Base-by-base conservation (phyloP, 179 eudicot genomes). In the Silene noctiflora region DNA sequence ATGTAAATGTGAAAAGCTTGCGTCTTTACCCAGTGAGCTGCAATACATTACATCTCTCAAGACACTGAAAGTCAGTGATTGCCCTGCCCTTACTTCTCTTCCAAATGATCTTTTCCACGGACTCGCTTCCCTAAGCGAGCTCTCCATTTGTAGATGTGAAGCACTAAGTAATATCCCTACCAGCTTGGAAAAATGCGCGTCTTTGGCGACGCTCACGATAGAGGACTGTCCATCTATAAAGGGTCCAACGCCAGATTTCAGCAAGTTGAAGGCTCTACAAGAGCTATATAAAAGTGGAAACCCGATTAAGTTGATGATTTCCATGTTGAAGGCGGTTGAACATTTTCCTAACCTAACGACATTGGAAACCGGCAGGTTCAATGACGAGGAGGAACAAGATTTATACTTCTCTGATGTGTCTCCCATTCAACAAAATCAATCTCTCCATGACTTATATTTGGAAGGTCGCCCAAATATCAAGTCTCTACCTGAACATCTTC, bases 21-120 rank as follows among this genome's bases (percentile, higher is more conserved):
- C 16, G 39, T 70, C 29, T 61, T 46, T 77, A 22, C 80, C 75
- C 60, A 61, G 35, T 46, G 73, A 44, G 8, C 20, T 77, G 59
- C 31, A 11, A n/a, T 46, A 11, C 60, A 22, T 46, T 46, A 17
- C 17, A n/a, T 63, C 39, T 19, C 71, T 77, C 12, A 13, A 51
- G n/a, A 12, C 20, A 61, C 7, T 77, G 29, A 10, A 44, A 9
- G 72, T 77, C 17, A 0, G 0, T 0, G 9, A 27, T 4, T 77
- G 79, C 5, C 31, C 6, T 14, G n/a, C 60, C 61, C 14, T 76
- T 19, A 27, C 13, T 17, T 69, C 61, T 59, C 73, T 76, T 39
- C 79, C 79, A 20, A 13, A 67, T 29, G 64, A 75, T 64, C 71
- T 65, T 20, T 55, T 67, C 8, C 35, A 55, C n/a, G 20, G 31